Base-by-base conservation (phyloP, 192 early-diverging fungal genomes). In the Chytriomyces sp. region DNA sequence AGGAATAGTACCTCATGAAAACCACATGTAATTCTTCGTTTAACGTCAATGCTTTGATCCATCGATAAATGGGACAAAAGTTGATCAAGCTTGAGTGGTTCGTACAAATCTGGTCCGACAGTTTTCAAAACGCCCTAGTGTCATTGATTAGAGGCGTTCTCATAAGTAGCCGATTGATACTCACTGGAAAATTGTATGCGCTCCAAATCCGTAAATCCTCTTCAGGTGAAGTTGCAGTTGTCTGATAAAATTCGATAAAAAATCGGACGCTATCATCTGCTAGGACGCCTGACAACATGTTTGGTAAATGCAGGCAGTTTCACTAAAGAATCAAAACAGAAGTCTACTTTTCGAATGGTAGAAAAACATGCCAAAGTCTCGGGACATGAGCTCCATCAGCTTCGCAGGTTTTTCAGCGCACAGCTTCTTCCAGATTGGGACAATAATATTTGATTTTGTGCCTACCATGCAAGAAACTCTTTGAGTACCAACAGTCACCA, bases 151-250 rank as follows among this genome's bases (percentile, higher is more conserved):
- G 41, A 12, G 28, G 54, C 26, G 54, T 25, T 56, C 8, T 7
- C 28, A 26, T 26, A 56, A 60, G 19, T 5, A n/a, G n/a, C n/a
- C n/a, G n/a, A n/a, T 49, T 49, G 44, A n/a, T 14, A 70, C 64
- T 55, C 67, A 85, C 83, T 25, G 84, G 82, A 70, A 80, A 84
- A 63, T 85, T 85, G 67, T 63, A 81, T 19, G 82, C 84, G 54
- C 84, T 85, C 70, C 69, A 70, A 41, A 72, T 70, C 31, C 78
- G 59, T 10, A 73, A 64, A 36, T 75, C 75, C 28, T 58, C 64
- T 5, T 72, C 72, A 1, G 61, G 37, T 17, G 77, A 76, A 17
- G 60, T 65, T 30, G 61, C 40, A 12, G 76, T 49, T 25, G 73
- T 72, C 28, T 82, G 81, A 61, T 80, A 85, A 59, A 79, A 80